These are phyloP conservation scores for Alternaria panax DNA, from an alignment of 2,329 filamentous ascomycete species.

Conservation along the genomic window DNA sequence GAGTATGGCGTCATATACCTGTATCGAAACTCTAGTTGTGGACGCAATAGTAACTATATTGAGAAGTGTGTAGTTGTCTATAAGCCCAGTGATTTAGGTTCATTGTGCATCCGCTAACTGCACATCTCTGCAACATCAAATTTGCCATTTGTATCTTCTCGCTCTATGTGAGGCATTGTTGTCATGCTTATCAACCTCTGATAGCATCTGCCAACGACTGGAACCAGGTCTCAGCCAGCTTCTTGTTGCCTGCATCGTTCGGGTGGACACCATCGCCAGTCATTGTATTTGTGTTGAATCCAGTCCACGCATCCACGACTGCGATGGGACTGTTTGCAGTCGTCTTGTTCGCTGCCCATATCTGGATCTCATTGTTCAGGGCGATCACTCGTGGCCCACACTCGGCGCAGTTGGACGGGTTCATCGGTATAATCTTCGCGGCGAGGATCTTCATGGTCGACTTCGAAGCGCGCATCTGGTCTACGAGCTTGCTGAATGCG, in stretches of 20 bases:
- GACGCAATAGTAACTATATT: too few relatives aligned
- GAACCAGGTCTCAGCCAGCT: slow-evolving; percentile 26
- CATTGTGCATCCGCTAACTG: too few relatives aligned
- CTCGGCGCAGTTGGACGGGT: slow-evolving; percentile 16
- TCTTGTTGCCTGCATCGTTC: slow-evolving; percentile 26
- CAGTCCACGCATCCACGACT: slow-evolving; percentile 29
- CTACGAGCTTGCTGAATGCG: slow-evolving; percentile 48
- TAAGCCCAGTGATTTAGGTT: too few relatives aligned
- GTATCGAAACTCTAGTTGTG: too few relatives aligned
- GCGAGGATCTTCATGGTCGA: slow-evolving; percentile 49
- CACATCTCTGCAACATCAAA: not conserved
- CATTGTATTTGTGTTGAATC: slow-evolving; percentile 30
- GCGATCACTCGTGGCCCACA: slow-evolving; percentile 20
- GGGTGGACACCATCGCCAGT: slow-evolving; percentile 38
- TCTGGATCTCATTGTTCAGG: slow-evolving; percentile 27
- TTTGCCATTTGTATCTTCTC: not conserved
- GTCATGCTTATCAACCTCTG: not conserved
- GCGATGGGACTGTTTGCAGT: slow-evolving; percentile 18
- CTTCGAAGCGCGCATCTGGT: slow-evolving; percentile 53
- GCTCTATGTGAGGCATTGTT: not conserved
- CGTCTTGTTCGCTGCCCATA: slow-evolving; percentile 24
- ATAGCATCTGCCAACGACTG: slow-evolving; percentile 17
- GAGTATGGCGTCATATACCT: too few relatives aligned
- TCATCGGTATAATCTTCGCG: slow-evolving; percentile 18
- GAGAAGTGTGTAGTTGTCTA: too few relatives aligned